Evolutionary conservation across 2,329 filamentous ascomycete genomes (phyloP).

Genomic region (Nemania sp.): DNA sequence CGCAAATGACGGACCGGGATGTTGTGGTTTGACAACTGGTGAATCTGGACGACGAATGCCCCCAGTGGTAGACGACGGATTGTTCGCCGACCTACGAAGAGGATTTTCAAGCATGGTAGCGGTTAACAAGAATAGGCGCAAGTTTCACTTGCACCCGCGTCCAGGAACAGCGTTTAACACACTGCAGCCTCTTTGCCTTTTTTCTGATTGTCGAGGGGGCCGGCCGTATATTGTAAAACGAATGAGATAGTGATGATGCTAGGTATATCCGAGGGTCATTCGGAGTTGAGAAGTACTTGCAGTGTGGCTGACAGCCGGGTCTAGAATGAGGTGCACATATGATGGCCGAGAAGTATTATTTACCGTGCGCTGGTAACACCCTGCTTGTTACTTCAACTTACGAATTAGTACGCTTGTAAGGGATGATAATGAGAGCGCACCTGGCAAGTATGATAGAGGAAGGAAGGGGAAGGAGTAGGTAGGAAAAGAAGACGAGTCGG

Average conservation of each 20-base stretch:
- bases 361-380: not conserved
- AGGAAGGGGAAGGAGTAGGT: not conserved
- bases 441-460: not conserved
- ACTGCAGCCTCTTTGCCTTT: not conserved
- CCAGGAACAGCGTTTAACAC: not conserved
- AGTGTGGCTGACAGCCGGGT: not conserved
- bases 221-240: slow-evolving; percentile 3
- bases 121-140: not conserved
- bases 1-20: slow-evolving; percentile 47
- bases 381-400: not conserved
- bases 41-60: slow-evolving; percentile 41
- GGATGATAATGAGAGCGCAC: not conserved
- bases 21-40: slow-evolving; percentile 34
- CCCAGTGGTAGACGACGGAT: slow-evolving; percentile 6
- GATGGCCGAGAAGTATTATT: slow-evolving; percentile 4
- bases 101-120: slow-evolving; percentile 30
- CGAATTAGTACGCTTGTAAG: not conserved
- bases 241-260: not conserved
- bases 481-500: not conserved
- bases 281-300: not conserved
- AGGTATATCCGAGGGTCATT: not conserved
- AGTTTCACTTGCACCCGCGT: not conserved
- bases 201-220: not conserved
- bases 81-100: slow-evolving; percentile 23
- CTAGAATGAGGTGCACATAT: not conserved